Base-by-base conservation (phyloP, 2,329 filamentous ascomycete genomes). In the Geosmithia flava region DNA sequence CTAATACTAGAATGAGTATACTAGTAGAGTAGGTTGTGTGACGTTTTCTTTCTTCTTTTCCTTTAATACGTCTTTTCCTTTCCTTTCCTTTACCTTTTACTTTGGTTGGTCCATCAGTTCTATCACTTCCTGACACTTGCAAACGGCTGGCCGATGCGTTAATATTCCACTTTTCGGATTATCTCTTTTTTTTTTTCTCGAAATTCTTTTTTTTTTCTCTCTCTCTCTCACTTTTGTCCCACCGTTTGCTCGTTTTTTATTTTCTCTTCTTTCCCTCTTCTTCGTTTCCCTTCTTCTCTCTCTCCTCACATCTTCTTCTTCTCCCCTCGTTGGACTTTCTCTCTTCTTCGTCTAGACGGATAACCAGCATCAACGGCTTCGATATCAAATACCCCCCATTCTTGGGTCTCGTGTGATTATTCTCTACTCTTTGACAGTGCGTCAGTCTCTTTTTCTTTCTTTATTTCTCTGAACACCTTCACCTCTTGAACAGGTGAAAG, bases 161-260 rank as follows among this genome's bases (percentile, higher is more conserved):
- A 42, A 8, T 15, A 40, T 8, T 47, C 23, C 7, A 20, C 42
- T 23, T n/a, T 27, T 27, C 30, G 44, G n/a, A n/a, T n/a, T n/a
- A n/a, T n/a, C n/a, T n/a, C n/a, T n/a, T n/a, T n/a, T n/a, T n/a
- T n/a, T n/a, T n/a, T n/a, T n/a, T n/a, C n/a, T n/a, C n/a, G n/a
- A n/a, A n/a, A n/a, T n/a, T n/a, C n/a, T n/a, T n/a, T 52, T 52
- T 39, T 48, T 37, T 48, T 52, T 48, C 52, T 53, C 53, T 49
- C 49, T 50, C 50, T 56, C 52, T 50, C 51, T 44, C 20, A 48
- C 17, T 40, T 20, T 46, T 37, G n/a, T 39, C 33, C 30, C 20
- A 20, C 29, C 37, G n/a, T 46, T n/a, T 23, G 29, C 45, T 30
- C 27, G 20, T 48, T 40, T 47, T 19, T 53, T 52, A 47, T 46